These are phyloP conservation scores for Goffeauzyma gilvescens DNA, from an alignment of 768 basidiomycete genomes.

Conservation along the genomic window DNA sequence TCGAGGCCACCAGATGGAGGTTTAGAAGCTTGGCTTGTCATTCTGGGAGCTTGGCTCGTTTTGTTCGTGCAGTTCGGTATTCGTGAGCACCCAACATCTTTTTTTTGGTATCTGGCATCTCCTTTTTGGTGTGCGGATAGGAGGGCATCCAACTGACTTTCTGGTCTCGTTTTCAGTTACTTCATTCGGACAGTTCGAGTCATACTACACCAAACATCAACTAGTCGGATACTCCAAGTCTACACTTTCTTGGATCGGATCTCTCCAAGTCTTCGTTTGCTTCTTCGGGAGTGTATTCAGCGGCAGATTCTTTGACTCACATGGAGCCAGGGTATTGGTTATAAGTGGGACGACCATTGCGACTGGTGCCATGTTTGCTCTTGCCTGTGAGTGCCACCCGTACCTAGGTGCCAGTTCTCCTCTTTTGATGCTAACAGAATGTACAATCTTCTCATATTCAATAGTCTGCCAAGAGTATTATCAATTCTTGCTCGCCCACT, in stretches of 20 bases:
- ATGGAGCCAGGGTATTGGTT: slow-evolving; percentile 17
- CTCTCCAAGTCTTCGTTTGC: slow-evolving; percentile 16
- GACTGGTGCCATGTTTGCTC: slow-evolving; percentile 16
- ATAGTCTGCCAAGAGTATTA: slow-evolving; percentile 27
- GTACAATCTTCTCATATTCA: not conserved
- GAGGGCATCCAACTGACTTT: not conserved
- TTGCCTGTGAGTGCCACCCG: slow-evolving; percentile 20
- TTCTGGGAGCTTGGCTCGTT: slow-evolving; percentile 20
- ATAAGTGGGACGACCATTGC: slow-evolving; percentile 17
- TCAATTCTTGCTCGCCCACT: slow-evolving; percentile 27
- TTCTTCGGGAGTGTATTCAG: slow-evolving; percentile 19
- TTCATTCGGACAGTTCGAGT: slow-evolving; percentile 22
- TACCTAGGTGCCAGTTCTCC: not conserved
- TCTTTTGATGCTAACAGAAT: too few species aligned
- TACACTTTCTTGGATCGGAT: slow-evolving; percentile 21
- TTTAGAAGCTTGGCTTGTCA: slow-evolving; percentile 24
- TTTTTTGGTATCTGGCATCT: not conserved
- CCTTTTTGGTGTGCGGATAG: not conserved
- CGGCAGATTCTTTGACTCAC: slow-evolving; percentile 25
- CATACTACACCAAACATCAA: slow-evolving; percentile 15
- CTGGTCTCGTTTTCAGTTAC: slow-evolving; percentile 13
- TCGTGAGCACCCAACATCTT: slow-evolving; percentile 13
- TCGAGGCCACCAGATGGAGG: slow-evolving; percentile 30
- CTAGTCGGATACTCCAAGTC: not conserved
- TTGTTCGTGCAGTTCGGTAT: slow-evolving; percentile 26